These are phyloP conservation scores for Suillus variegatus DNA, from an alignment of 768 basidiomycete species.

Conservation along the genomic window DNA sequence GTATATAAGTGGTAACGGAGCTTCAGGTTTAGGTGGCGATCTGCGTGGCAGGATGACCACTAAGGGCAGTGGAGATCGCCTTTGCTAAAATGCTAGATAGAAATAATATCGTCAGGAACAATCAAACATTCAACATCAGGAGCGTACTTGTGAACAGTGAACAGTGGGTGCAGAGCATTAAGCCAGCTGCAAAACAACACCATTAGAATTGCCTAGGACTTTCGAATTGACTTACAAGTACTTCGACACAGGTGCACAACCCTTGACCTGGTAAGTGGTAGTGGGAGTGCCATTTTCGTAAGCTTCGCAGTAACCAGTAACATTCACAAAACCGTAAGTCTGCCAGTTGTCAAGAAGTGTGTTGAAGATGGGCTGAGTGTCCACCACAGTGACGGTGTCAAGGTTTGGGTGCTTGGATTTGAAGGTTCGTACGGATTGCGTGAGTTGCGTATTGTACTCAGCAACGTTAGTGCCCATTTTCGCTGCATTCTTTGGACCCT, in stretches of 20 bases:
- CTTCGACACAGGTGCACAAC: conserved; percentile 62
- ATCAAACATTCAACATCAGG: not conserved
- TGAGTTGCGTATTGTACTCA: conserved; percentile 54
- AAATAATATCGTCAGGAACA: conserved; percentile 4
- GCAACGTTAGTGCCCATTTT: conserved; percentile 38
- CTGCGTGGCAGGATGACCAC: conserved; percentile 28
- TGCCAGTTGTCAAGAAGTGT: conserved; percentile 52
- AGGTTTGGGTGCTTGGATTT: conserved; percentile 42
- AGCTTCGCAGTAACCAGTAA: conserved; percentile 58
- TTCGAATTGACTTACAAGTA: conserved; percentile 54
- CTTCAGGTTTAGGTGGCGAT: conserved; percentile 9
- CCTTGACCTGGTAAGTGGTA: conserved; percentile 51
- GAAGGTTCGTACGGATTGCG: conserved; percentile 40
- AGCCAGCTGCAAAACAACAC: conserved; percentile 47
- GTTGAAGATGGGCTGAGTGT: conserved; percentile 61
- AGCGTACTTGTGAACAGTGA: conserved; percentile 61
- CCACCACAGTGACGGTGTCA: conserved; percentile 46
- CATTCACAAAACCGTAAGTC: conserved; percentile 57
- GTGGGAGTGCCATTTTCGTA: conserved; percentile 60
- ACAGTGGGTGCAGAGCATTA: conserved; percentile 60
- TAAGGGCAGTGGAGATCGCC: conserved; percentile 47
- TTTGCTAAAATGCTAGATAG: conserved; percentile 49
- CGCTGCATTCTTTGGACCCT: conserved; percentile 30
- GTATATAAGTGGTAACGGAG: not conserved
- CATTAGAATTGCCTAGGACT: not conserved